phyloP scores from a whole-genome alignment of 441 rosid genomes.

The Populus hybrid region DNA sequence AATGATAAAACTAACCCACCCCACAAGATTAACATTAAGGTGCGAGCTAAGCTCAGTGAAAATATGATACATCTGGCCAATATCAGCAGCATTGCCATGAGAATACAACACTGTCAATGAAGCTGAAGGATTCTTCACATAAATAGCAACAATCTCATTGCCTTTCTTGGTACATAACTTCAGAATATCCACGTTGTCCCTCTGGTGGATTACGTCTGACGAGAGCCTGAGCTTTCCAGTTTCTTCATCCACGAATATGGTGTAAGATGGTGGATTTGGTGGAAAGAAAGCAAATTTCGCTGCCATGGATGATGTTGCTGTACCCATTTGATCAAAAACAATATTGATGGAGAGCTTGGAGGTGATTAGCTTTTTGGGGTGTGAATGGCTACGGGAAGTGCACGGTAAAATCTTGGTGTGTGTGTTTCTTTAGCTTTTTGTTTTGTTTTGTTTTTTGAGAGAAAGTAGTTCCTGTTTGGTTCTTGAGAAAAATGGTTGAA shows the following conservation, averaged over 20 bases:
- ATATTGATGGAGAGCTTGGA: neutral
- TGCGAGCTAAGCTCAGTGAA: constrained; percentile 76
- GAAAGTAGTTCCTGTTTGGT: constrained; percentile 19
- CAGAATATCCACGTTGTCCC: constrained; percentile 67
- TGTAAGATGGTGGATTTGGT: constrained; percentile 85
- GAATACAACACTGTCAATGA: constrained; percentile 80
- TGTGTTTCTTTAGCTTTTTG: constrained; percentile 6
- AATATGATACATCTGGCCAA: constrained; percentile 79
- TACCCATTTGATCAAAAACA: constrained; percentile 50
- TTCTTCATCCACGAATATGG: constrained; percentile 38
- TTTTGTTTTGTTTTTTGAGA: constrained; percentile 1
- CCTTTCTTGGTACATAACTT: constrained; percentile 71
- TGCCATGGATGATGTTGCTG: constrained; percentile 80
- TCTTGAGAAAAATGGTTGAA: constrained; percentile 24
- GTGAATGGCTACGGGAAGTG: constrained; percentile 11
- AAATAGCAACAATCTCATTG: constrained; percentile 72
- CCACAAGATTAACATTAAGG: constrained; percentile 86
- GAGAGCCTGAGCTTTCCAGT: constrained; percentile 58
- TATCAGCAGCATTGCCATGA: constrained; percentile 97
- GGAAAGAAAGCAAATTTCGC: constrained; percentile 95
- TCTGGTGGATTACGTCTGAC: constrained; percentile 28
- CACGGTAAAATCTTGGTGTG: constrained; percentile 14
- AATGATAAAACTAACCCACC: constrained; percentile 59
- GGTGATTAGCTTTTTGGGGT: neutral
- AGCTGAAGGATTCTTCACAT: constrained; percentile 67